Percentiles rank a stretch among this genome's conserved stretches.
These are phyloP conservation scores for Paramyrothecium roridum DNA, from an alignment of 2,329 filamentous ascomycete genomes.

Conservation along the genomic window DNA sequence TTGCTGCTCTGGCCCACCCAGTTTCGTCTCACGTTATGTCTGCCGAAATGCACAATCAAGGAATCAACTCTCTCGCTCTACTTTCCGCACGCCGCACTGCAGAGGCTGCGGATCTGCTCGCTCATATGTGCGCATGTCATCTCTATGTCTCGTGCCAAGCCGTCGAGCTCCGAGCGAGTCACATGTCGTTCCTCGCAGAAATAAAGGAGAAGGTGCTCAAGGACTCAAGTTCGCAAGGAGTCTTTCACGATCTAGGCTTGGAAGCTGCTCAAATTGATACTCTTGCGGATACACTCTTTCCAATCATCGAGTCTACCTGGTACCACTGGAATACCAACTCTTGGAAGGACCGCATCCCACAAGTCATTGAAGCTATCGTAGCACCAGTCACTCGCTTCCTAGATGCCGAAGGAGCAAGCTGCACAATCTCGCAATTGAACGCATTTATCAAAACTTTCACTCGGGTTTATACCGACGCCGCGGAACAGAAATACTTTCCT, in stretches of 20 bases:
- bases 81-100: constrained; percentile 55
- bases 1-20: constrained; percentile 59
- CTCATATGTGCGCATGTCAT: constrained; percentile 52
- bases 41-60: constrained; percentile 67
- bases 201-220: constrained; percentile 13
- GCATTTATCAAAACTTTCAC: constrained; percentile 16
- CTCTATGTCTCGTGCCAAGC: constrained; percentile 58
- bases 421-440: constrained; percentile 17
- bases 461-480: constrained; percentile 10
- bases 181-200: constrained; percentile 20
- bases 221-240: constrained; percentile 10
- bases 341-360: constrained; percentile 23
- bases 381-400: constrained; percentile 22
- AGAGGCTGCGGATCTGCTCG: constrained; percentile 52
- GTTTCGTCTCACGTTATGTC: constrained; percentile 61
- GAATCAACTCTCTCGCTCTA: constrained; percentile 63
- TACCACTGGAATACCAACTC: constrained; percentile 19
- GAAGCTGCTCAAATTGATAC: background rate
- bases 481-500: constrained; percentile 21
- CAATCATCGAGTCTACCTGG: constrained; percentile 19
- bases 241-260: constrained; percentile 13
- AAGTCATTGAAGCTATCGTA: constrained; percentile 21
- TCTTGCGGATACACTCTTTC: constrained; percentile 5
- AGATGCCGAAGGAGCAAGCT: constrained; percentile 12
- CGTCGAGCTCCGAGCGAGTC: constrained; percentile 25